A percentile compares a stretch with the other conserved stretches of the same genome.
Evolutionary conservation across 2,329 filamentous ascomycete species (phyloP).

Genomic region (Cucurbitaria berberidis): DNA sequence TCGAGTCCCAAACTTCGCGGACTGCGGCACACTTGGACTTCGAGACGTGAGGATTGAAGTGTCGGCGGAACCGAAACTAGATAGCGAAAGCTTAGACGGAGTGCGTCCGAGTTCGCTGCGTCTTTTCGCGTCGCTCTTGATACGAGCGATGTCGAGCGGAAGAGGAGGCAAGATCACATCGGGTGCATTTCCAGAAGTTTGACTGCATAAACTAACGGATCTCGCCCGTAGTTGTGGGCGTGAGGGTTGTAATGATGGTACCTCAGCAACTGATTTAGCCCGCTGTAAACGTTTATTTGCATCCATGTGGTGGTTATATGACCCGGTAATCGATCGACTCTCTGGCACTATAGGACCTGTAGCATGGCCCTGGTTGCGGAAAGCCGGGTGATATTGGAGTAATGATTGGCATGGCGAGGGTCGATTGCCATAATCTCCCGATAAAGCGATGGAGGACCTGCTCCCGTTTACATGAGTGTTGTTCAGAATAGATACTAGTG

Average conservation of each 20-base stretch:
- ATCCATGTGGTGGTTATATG: conserved; percentile 3
- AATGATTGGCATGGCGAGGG: conserved; percentile 35
- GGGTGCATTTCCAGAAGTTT: conserved; percentile 47
- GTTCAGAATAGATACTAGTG: conserved; percentile 30
- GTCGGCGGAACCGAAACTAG: conserved; percentile 49
- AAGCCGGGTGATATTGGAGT: conserved; percentile 36
- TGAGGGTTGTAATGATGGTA: conserved; percentile 15
- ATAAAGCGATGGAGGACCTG: conserved; percentile 14
- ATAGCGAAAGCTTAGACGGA: conserved; percentile 48
- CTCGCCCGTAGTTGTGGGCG: conserved; percentile 31
- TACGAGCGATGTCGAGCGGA: conserved; percentile 42
- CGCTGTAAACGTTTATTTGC: conserved; percentile 25
- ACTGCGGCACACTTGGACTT: conserved; percentile 43
- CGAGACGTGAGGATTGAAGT: conserved; percentile 50
- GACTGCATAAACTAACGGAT: conserved; percentile 34
- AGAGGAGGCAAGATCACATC: conserved; percentile 52
- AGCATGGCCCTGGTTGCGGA: conserved; percentile 22
- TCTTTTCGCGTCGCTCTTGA: conserved; percentile 29
- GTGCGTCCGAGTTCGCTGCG: conserved; percentile 35
- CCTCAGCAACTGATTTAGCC: conserved; percentile 34
- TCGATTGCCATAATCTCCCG: conserved; percentile 25
- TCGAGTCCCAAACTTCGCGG: conserved; percentile 37
- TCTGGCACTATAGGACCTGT: not conserved
- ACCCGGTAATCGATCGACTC: not conserved
- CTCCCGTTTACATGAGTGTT: conserved; percentile 12